Base-by-base conservation (phyloP, 1,284 basidiomycete genomes). In the Cryptococcus sp. region DNA sequence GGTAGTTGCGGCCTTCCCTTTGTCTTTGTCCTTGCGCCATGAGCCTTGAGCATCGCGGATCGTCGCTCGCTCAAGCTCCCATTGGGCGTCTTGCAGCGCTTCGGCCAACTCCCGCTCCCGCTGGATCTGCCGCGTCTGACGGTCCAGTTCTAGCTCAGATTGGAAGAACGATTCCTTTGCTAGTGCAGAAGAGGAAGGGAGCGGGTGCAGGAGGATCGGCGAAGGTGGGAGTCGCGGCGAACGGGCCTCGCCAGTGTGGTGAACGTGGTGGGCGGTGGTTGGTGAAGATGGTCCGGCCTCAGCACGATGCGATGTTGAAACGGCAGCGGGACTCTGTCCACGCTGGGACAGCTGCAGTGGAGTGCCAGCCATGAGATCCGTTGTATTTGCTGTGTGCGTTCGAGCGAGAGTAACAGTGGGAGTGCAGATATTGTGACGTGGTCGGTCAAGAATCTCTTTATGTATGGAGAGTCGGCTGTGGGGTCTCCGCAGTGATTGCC, bases 51-150 rank as follows among this genome's bases (percentile, higher is more conserved):
- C 59, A 2, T 71, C 64, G 13, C 66, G 51, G 4, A 69, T 69
- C 3, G 57, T 53, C 6, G 58, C 55, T 1, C 75, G 63, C 59
- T 78, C 67, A n/a, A 76, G 57, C 17, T 60, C 51, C 57, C 67
- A 71, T 55, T 69, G 47, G 47, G 72, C 68, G 45, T 78, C 78
- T 52, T 74, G 71, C n/a, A 78, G 63, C 10, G 77, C 77, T 55
- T 79, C 78, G 15, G 71, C 71, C 13, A 79, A 63, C 39, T 67
- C 66, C 16, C 56, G 41, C 59, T 77, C 74, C 3, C 69, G 64
- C 16, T 67, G 27, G 1, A 65, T 40, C 45, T 77, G 69, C 6
- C 59, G 51, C 5, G 54, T 57, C 55, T 78, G 77, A 3, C 71
- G 61, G 49, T 75, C 69, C 15, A 76, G 69, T 56, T 78, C 75